phyloP scores from a whole-genome alignment of 2,329 filamentous ascomycete species.

The Aspergillus viridinutans region DNA sequence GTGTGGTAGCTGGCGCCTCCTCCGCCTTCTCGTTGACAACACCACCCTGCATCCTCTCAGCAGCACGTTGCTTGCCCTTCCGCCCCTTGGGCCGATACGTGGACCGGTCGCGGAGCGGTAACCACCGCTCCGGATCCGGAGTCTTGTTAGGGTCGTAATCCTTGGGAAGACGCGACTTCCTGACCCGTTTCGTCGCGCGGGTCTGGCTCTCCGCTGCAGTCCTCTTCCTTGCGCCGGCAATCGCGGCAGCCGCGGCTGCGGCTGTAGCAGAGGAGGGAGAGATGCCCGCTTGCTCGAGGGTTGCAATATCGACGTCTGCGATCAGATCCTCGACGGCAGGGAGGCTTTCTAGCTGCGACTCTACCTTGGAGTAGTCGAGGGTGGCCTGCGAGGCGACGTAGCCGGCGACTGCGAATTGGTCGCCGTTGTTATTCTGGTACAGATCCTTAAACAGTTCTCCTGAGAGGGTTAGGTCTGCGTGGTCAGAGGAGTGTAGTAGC shows the following conservation, averaged over 20 bases:
- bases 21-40: slow-evolving; percentile 68
- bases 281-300: slow-evolving; percentile 45
- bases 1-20: slow-evolving; percentile 37
- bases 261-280: slow-evolving; percentile 29
- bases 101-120: slow-evolving; percentile 83
- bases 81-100: slow-evolving; percentile 86
- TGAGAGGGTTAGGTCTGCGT: slow-evolving; percentile 65
- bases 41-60: slow-evolving; percentile 80
- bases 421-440: slow-evolving; percentile 58
- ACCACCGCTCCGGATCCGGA: slow-evolving; percentile 86
- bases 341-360: slow-evolving; percentile 35
- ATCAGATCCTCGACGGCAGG: slow-evolving; percentile 40
- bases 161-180: slow-evolving; percentile 46
- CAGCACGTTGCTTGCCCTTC: slow-evolving; percentile 81
- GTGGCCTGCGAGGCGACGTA: slow-evolving; percentile 78
- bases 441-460: slow-evolving; percentile 75
- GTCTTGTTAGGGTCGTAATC: slow-evolving; percentile 67
- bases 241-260: slow-evolving; percentile 28
- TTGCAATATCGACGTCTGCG: slow-evolving; percentile 39
- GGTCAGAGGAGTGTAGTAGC: slow-evolving; percentile 69
- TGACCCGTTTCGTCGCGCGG: slow-evolving; percentile 38
- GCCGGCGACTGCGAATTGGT: slow-evolving; percentile 70
- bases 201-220: slow-evolving; percentile 29
- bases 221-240: slow-evolving; percentile 40
- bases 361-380: slow-evolving; percentile 33